Conservation (phyloP, 2,329 filamentous ascomycete species). For the Acephala macrosclerotiorum region DNA sequence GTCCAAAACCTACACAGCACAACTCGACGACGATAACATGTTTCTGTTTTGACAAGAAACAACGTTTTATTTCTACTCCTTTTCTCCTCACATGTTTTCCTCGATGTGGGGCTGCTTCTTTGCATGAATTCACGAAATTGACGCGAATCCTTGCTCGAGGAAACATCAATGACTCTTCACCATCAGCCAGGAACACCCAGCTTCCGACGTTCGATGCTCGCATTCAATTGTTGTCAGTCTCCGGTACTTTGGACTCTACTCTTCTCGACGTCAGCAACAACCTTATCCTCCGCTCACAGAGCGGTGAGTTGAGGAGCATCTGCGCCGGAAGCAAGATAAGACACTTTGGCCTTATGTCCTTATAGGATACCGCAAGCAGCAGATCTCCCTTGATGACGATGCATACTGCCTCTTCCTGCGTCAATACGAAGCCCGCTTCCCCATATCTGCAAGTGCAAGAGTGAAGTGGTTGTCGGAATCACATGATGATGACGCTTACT, state of each 20-base stretch:
- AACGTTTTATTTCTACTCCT: neutral
- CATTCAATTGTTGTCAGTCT: neutral
- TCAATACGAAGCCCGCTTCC: slow-evolving; percentile 2
- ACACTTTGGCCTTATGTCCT: neutral
- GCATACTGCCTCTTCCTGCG: neutral
- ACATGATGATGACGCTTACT: neutral
- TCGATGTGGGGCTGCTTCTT: slow-evolving; percentile 14
- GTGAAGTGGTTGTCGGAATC: neutral
- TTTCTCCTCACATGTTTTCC: neutral
- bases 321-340: neutral
- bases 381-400: neutral
- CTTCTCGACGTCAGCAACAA: neutral
- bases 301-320: neutral
- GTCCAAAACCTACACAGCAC: neutral
- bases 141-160: slow-evolving; percentile 29
- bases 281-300: neutral
- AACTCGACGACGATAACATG: neutral
- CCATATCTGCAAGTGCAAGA: neutral
- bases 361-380: neutral
- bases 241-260: neutral
- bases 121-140: slow-evolving; percentile 36
- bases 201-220: neutral
- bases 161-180: slow-evolving; percentile 19
- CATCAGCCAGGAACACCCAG: slow-evolving; percentile 2
- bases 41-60: neutral